Percentiles rank a stretch among this genome's conserved stretches.
These are phyloP conservation scores for Talaromyces sp. DNA, from an alignment of 2,329 filamentous ascomycete genomes.

Conservation along the genomic window DNA sequence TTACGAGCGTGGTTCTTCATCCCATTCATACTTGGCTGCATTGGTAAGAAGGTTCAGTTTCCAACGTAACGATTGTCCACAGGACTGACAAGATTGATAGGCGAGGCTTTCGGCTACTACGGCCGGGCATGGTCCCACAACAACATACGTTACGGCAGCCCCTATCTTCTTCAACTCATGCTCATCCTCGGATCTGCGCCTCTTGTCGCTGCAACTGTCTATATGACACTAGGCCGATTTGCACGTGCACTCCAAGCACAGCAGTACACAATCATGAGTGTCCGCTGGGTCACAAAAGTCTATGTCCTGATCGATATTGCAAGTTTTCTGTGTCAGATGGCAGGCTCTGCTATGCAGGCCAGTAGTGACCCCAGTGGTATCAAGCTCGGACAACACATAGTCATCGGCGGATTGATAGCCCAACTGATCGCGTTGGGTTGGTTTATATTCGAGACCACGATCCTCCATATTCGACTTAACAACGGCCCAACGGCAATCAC, in stretches of 20 bases:
- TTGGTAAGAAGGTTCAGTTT: slow-evolving; percentile 13
- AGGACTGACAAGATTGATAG: slow-evolving; percentile 22
- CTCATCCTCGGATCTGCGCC: slow-evolving; percentile 43
- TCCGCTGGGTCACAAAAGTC: slow-evolving; percentile 38
- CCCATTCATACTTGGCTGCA: slow-evolving; percentile 37
- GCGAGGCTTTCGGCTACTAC: slow-evolving; percentile 40
- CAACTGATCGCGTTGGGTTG: neutral
- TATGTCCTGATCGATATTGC: slow-evolving; percentile 40
- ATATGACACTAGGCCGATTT: slow-evolving; percentile 45
- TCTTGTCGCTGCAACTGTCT: slow-evolving; percentile 39
- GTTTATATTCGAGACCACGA: neutral
- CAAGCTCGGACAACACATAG: slow-evolving; percentile 25
- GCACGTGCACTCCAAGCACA: slow-evolving; percentile 39
- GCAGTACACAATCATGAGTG: slow-evolving; percentile 34
- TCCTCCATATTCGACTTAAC: slow-evolving; percentile 1
- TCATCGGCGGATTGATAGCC: slow-evolving; percentile 8
- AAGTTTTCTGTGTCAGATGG: slow-evolving; percentile 37
- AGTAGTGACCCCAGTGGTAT: slow-evolving; percentile 27
- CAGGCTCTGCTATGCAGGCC: slow-evolving; percentile 33
- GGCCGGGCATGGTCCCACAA: slow-evolving; percentile 37
- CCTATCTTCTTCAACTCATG: slow-evolving; percentile 41
- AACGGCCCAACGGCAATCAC: neutral
- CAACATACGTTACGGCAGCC: slow-evolving; percentile 25
- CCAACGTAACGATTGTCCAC: neutral
- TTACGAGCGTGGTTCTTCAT: slow-evolving; percentile 39